Evolutionary conservation across 2,329 filamentous ascomycete species (phyloP), one percentile per base, ranked within the genome.

Genomic region (Akanthomyces dipterigenus): DNA sequence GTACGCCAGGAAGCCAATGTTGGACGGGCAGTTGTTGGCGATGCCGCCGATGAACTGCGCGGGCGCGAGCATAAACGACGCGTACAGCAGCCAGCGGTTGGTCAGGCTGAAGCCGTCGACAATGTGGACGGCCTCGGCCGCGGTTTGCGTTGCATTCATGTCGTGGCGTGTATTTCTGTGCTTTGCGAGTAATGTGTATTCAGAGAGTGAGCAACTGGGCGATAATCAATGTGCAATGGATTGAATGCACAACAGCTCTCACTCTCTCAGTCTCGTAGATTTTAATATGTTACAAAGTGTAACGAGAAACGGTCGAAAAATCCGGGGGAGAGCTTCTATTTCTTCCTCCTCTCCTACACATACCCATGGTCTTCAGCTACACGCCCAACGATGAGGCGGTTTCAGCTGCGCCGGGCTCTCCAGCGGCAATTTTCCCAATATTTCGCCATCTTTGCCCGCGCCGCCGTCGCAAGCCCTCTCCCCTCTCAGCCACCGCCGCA

Each of bases 71-170:
- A 65, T 62, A 46, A 63, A 42, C 51, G 50, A 62, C 38, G 63
- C 56, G 62, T 63, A 65, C 40, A 65, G 60, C 36, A 64, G 61
- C 55, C 63, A 56, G n/a, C 64, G 54, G 53, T 65, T 65, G 38
- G 63, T 63, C 18, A 64, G 42, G 63, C 63, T 65, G 64, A 65
- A 65, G 61, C 64, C 64, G 24, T 65, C 54, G 49, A 65, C 60
- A 26, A 60, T 42, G 22, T 62, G 55, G n/a, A 62, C 51, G 16
- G 26, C 42, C 12, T 56, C 54, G 31, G 54, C 42, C 54, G 48
- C 48, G n/a, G n/a, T 26, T 38, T 24, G 2, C 5, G 16, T 16
- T 36, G 8, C 36, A n/a, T 38, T 22, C n/a, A n/a, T n/a, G n/a
- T n/a, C n/a, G n/a, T n/a, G n/a, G n/a, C n/a, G n/a, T n/a, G n/a